Evolutionary conservation across 345 rosid genomes (phyloP), one percentile per base, ranked within the genome.

Genomic region (Pugionium cornutum): DNA sequence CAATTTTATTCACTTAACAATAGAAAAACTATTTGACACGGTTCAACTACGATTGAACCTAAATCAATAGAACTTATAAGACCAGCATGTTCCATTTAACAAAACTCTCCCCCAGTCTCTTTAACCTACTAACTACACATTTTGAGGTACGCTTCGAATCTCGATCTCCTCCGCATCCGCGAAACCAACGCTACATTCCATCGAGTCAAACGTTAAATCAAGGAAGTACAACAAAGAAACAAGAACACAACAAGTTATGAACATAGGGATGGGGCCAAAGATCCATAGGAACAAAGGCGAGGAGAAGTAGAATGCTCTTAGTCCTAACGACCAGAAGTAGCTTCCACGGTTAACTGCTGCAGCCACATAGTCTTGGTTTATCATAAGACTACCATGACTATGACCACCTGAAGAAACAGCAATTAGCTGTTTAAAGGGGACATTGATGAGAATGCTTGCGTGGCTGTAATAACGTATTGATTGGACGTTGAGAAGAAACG

Each of bases 381-480:
- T 66, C 67, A 73, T 74, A 8, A 74, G 78, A 57, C 66, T 75
- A 71, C 69, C 62, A 46, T 69, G 76, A 36, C 67, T 69, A 25
- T 75, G 79, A 57, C 50, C 78, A 37, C 28, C 76, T 5, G 78
- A 55, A 54, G 68, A 28, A 53, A 52, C 60, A 34, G 70, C 60
- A 62, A 67, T 47, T 18, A 62, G 64, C 32, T 82, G 82, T 76
- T 78, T 85, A 53, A 85, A 75, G 0, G 92, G 96, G 31, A 84
- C 96, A 66, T 89, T 89, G 41, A 92, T 86, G 32, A 92, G 83
- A 18, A 92, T 76, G 68, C 97, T 89, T 31, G 91, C 94, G 52
- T 92, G 98, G 83, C 91, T 87, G 75, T 86, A 92, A 68, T 89
- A 89, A 70, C 97, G 77, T 6, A 88, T 83, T 39, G 96, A 91